phyloP scores from a whole-genome alignment of 306 rosid species.

The Macrotyloma uniflorum region DNA sequence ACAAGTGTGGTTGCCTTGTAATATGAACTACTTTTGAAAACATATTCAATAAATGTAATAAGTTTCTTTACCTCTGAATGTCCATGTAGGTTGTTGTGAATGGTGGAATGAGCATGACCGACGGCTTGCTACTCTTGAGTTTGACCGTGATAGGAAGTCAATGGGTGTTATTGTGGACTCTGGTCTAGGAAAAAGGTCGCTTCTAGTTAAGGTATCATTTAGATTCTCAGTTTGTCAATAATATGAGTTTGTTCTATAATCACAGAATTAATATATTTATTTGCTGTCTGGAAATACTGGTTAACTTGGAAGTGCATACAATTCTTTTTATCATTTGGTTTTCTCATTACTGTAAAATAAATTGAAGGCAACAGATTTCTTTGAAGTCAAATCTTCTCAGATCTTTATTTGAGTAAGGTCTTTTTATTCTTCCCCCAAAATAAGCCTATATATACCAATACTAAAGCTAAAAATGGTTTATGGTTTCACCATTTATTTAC shows the following conservation, averaged over 20 bases:
- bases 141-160: slow-evolving; percentile 89
- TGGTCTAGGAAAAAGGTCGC: slow-evolving; percentile 53
- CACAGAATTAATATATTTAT: not conserved
- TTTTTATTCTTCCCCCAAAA: not conserved
- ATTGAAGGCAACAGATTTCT: not conserved
- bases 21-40: not conserved
- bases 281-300: not conserved
- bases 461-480: not conserved
- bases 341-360: not conserved
- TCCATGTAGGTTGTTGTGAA: slow-evolving; percentile 64
- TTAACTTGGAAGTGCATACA: not conserved
- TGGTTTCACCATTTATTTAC: not conserved
- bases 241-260: not conserved
- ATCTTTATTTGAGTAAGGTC: not conserved
- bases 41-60: not conserved
- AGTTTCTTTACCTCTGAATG: slow-evolving; percentile 20
- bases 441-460: not conserved
- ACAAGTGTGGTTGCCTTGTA: not conserved
- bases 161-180: slow-evolving; percentile 82
- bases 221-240: not conserved
- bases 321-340: not conserved
- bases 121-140: slow-evolving; percentile 88
- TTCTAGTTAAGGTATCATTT: slow-evolving; percentile 74
- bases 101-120: slow-evolving; percentile 63
- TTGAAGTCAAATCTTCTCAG: not conserved